Conservation (phyloP, 108 stramenopile species). For the Thalassiosira profunda region DNA sequence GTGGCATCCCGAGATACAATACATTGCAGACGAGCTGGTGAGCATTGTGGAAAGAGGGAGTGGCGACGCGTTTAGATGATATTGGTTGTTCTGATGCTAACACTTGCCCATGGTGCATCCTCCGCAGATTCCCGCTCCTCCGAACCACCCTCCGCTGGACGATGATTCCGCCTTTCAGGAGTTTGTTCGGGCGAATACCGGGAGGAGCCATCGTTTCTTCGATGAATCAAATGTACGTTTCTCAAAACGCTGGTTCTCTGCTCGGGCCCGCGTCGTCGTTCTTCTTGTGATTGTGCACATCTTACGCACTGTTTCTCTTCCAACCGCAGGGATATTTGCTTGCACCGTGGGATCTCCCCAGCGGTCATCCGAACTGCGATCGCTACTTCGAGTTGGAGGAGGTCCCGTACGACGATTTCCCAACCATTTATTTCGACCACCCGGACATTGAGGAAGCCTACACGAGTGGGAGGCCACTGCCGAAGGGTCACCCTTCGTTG, state of each 20-base stretch:
- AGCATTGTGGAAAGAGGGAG: not conserved
- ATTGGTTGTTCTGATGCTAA: not conserved
- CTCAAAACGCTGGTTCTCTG: not conserved
- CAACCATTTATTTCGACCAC: conserved; percentile 2
- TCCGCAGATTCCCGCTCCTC: not conserved
- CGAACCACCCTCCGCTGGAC: conserved; percentile 8
- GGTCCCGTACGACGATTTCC: not conserved
- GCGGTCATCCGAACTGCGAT: conserved; percentile 3
- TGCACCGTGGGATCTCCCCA: not conserved
- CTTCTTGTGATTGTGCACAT: no score
- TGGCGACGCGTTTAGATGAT: not conserved
- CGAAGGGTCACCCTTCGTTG: not conserved
- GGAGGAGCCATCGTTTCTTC: not conserved
- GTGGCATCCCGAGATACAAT: conserved; percentile 5
- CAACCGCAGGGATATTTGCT: conserved; percentile 1
- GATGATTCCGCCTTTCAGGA: not conserved
- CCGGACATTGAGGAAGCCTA: conserved; percentile 1
- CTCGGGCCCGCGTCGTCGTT: no score
- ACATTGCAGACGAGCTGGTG: conserved; percentile 1
- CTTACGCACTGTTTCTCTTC: not conserved
- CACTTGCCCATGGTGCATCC: not conserved
- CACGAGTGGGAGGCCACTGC: not conserved
- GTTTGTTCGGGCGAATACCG: not conserved
- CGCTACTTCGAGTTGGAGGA: not conserved
- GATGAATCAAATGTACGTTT: conserved; percentile 1